Evolutionary conservation across 768 basidiomycete genomes (phyloP).

Genomic region (Boletus coccyginus): DNA sequence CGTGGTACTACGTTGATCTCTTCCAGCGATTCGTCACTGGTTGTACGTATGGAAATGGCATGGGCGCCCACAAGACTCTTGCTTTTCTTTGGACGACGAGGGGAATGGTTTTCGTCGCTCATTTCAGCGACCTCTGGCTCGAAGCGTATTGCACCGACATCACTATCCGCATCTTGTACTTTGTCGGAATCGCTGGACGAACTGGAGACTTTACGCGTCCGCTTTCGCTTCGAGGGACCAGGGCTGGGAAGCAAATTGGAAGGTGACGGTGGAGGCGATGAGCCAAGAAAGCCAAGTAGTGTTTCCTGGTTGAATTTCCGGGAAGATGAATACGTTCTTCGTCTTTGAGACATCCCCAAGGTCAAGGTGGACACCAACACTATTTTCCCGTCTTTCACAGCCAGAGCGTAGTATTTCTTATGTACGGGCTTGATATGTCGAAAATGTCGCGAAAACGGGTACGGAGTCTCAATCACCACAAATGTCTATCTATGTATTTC

Average conservation of each 20-base stretch:
- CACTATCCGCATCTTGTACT: constrained; percentile 36
- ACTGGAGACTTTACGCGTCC: constrained; percentile 9
- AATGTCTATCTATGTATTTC: not conserved
- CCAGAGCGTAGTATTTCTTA: not conserved
- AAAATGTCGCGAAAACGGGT: too few relatives aligned
- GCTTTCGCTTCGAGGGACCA: constrained; percentile 14
- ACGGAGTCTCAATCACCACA: too few relatives aligned
- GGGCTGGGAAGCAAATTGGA: not conserved
- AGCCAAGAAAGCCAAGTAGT: constrained; percentile 34
- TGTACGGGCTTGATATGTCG: too few relatives aligned
- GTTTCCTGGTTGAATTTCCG: constrained; percentile 43
- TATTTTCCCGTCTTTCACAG: not conserved
- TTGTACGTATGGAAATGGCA: constrained; percentile 5
- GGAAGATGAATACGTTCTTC: constrained; percentile 7
- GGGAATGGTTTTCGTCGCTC: constrained; percentile 26
- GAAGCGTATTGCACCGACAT: constrained; percentile 52
- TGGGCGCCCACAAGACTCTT: constrained; percentile 14
- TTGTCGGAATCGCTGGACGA: constrained; percentile 16
- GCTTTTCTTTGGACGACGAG: constrained; percentile 24
- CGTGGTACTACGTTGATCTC: constrained; percentile 16
- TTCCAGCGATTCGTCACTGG: constrained; percentile 24
- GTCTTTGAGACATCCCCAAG: constrained; percentile 5
- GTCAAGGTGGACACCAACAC: not conserved
- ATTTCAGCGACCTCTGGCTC: constrained; percentile 32
- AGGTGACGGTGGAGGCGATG: constrained; percentile 30